Conservation (phyloP, 2,329 filamentous ascomycete genomes). For the Monilinia aucupariae region DNA sequence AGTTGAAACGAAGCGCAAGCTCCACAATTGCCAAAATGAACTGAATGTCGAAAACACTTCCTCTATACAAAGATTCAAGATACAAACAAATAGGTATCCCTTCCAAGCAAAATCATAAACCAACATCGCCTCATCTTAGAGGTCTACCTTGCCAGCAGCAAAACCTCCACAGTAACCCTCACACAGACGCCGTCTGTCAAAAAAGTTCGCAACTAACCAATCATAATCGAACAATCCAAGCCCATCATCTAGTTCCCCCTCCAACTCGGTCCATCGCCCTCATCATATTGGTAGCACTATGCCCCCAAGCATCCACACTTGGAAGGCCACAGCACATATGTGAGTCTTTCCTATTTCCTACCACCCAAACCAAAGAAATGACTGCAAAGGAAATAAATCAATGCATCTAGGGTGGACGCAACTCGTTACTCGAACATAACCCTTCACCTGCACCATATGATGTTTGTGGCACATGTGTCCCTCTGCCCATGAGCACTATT, state of each 20-base stretch:
- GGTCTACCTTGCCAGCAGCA: not conserved
- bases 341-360: not conserved
- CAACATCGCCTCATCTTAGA: not conserved
- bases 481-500: too few relatives aligned
- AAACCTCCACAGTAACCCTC: not conserved
- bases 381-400: too few relatives aligned
- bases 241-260: too few relatives aligned
- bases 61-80: not conserved
- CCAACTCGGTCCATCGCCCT: too few relatives aligned
- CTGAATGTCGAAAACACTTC: not conserved
- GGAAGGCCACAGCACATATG: not conserved
- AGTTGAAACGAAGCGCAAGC: not conserved
- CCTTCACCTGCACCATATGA: too few relatives aligned
- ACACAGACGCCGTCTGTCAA: not conserved
- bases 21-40: not conserved
- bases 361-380: too few relatives aligned
- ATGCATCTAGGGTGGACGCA: too few relatives aligned
- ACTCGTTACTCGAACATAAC: too few relatives aligned
- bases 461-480: too few relatives aligned
- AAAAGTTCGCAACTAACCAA: not conserved
- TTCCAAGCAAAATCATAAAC: not conserved
- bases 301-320: not conserved
- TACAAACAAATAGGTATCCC: not conserved
- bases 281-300: not conserved
- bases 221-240: too few relatives aligned